Base-by-base conservation (phyloP, 371 early-diverging fungal species). In the Mortierella sp. region DNA sequence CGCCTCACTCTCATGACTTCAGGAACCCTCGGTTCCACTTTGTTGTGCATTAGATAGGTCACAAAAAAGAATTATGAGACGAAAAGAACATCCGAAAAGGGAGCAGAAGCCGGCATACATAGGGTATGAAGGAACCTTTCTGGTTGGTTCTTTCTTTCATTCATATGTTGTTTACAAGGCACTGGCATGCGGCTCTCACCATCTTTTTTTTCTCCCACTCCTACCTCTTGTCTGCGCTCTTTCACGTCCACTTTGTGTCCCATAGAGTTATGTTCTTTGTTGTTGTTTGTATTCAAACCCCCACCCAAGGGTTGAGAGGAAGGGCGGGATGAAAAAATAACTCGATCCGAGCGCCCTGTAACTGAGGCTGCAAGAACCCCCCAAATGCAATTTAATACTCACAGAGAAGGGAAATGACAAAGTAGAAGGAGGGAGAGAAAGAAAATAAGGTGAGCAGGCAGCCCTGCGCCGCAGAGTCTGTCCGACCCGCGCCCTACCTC, bases 161-260 rank as follows among this genome's bases (percentile, higher is more conserved):
- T 34, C 34, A 16, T 34, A 19, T 61, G 4, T 61, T 64, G 37
- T 21, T 64, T 37, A 64, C 48, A 46, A 46, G 48, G 48, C 48
- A 46, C 64, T 10, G 64, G 64, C 64, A 64, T 64, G 37, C 21
- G 55, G 64, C 64, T 64, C 64, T 64, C 64, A 16, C 64, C 61
- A 59, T 6, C 57, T 26, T 13, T 13, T 28, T n/a, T 14, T 0
- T 28, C 14, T n/a, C n/a, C n/a, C n/a, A n/a, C n/a, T 57, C 57
- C 14, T 11, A 10, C 28, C 31, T 34, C 61, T 31, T 40, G 6
- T 6, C 34, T 59, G 19, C 31, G 0, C 61, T 59, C 16, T 59
- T 31, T 31, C 16, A 4, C 43, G 6, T 40, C 48, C 13, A 46
- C 16, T 26, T 55, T 64, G 64, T 64, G 37, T 40, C 10, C 64